These are phyloP conservation scores for Desmodesmus armatus DNA, from an alignment of 139 green algal genomes.

Conservation along the genomic window DNA sequence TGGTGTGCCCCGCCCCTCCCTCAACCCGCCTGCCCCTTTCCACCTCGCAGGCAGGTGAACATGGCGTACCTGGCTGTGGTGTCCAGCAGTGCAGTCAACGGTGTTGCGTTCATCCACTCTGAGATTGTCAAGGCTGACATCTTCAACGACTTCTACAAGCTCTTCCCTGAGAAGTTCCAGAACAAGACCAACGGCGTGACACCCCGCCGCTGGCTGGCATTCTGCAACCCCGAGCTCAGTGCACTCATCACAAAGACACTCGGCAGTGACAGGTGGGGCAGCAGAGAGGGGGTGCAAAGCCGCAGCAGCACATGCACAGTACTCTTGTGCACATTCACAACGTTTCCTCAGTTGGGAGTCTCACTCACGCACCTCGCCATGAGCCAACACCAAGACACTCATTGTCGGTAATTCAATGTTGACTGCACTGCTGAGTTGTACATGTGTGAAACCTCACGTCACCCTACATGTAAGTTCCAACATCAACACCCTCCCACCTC, in stretches of 20 bases:
- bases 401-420: too few relatives aligned
- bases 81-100: conserved; percentile 91
- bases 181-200: conserved; percentile 99
- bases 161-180: conserved; percentile 91
- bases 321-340: too few relatives aligned
- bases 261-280: conserved; percentile 90
- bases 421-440: too few relatives aligned
- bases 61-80: conserved; percentile 98
- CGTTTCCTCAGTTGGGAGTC: too few relatives aligned
- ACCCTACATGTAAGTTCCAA: neutral
- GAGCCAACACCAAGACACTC: too few relatives aligned
- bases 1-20: neutral
- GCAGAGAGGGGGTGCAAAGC: too few relatives aligned
- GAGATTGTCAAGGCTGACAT: conserved; percentile 48
- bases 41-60: conserved; percentile 66
- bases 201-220: conserved; percentile 94
- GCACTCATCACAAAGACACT: conserved; percentile 91
- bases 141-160: conserved; percentile 46
- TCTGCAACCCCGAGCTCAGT: conserved; percentile 95
- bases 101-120: conserved; percentile 71
- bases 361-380: too few relatives aligned
- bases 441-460: too few relatives aligned
- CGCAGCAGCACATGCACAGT: too few relatives aligned
- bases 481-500: neutral
- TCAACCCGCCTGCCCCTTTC: neutral